These are phyloP conservation scores for Chaetomium fimeti DNA, from an alignment of 495 filamentous ascomycete species.

Conservation along the genomic window DNA sequence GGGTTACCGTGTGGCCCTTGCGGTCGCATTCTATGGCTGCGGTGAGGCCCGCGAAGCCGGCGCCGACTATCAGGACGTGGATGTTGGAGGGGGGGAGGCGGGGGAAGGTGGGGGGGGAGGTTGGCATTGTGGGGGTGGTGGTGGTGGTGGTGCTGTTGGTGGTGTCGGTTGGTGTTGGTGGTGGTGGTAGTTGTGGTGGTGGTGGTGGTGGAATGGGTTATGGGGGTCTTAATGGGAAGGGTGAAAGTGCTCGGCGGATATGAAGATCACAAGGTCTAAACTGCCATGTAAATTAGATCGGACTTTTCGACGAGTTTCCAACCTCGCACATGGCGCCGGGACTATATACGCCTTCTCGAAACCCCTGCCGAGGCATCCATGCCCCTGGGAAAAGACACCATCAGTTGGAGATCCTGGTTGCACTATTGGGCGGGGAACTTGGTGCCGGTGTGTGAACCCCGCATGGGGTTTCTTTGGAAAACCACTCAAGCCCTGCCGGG, in stretches of 20 bases:
- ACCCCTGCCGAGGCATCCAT: neutral
- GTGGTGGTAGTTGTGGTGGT: neutral
- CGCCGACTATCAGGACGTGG: constrained; percentile 57
- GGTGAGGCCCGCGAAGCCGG: constrained; percentile 60
- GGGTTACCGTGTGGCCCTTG: constrained; percentile 35
- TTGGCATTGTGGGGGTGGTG: neutral
- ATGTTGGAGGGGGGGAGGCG: constrained; percentile 45
- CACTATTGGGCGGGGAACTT: constrained; percentile 1
- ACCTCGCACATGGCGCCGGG: neutral
- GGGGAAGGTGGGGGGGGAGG: constrained; percentile 13
- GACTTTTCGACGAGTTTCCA: neutral
- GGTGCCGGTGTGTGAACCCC: neutral
- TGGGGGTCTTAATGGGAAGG: too few relatives aligned
- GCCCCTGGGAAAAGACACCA: neutral
- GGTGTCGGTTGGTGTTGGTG: neutral
- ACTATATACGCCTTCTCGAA: neutral
- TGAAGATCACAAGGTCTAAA: too few relatives aligned
- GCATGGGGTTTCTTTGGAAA: neutral
- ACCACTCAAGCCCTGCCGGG: too few relatives aligned
- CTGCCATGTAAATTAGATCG: too few relatives aligned
- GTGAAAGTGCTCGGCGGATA: too few relatives aligned
- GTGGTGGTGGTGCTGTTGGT: too few relatives aligned
- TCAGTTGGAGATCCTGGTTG: neutral
- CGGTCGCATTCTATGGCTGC: constrained; percentile 59
- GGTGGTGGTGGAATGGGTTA: too few relatives aligned